Evolutionary conservation across 306 rosid genomes (phyloP).

Genomic region (Carpinus viminea): DNA sequence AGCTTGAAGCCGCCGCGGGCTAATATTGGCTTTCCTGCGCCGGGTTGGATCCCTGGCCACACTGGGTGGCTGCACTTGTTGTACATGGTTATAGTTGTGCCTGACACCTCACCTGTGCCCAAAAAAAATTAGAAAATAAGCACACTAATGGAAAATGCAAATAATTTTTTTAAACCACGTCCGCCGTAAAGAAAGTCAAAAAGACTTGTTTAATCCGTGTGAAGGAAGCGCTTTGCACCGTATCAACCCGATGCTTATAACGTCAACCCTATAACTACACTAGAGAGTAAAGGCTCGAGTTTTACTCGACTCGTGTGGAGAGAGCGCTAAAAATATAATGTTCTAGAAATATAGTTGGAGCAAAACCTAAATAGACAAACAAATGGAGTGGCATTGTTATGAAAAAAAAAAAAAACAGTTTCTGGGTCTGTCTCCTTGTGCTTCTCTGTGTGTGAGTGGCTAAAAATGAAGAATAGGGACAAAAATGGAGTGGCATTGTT

Average conservation of each 20-base stretch:
- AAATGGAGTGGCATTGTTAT: too few species aligned
- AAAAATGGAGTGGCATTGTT: not conserved
- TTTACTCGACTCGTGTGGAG: too few species aligned
- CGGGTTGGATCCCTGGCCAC: constrained; percentile 93
- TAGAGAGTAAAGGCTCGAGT: too few species aligned
- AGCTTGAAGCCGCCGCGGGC: constrained; percentile 91
- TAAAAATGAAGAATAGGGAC: not conserved
- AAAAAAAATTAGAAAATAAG: not conserved
- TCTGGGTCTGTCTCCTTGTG: not conserved
- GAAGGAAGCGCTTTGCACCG: too few species aligned
- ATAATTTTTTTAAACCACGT: too few species aligned
- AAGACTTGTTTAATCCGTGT: too few species aligned
- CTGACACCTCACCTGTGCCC: constrained; percentile 42
- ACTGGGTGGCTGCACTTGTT: constrained; percentile 88
- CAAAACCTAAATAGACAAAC: too few species aligned
- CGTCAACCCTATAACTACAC: too few species aligned
- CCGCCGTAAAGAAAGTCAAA: not conserved
- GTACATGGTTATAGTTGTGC: constrained; percentile 44
- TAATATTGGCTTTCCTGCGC: constrained; percentile 77
- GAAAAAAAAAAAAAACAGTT: not conserved
- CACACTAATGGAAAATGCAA: not conserved
- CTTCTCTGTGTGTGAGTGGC: not conserved
- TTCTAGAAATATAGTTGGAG: too few species aligned
- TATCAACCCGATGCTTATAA: too few species aligned
- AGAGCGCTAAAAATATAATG: too few species aligned